Evolutionary conservation across 2,329 filamentous ascomycete species (phyloP), one percentile per base, ranked within the genome.

Genomic region (Ophiostoma tasmaniense): DNA sequence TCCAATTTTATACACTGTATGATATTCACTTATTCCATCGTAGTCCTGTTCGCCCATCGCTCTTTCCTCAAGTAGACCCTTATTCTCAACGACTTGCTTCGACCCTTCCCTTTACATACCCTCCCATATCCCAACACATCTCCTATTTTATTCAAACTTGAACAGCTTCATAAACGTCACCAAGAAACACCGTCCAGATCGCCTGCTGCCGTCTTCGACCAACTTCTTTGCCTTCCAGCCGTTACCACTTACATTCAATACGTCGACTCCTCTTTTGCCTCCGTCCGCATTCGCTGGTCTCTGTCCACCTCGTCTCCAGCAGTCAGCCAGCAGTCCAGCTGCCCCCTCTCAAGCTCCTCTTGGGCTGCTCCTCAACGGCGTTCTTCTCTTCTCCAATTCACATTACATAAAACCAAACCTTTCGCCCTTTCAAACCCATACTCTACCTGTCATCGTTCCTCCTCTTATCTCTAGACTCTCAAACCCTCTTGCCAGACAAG

Each of bases 361-460:
- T 76, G 74, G 64, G 61, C 75, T 52, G 72, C 74, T 61, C 59
- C 35, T 74, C 74, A 73, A 8, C 55, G 25, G 14, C 30, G 30
- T 35, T 76, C 74, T 59, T 61, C 75, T 55, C 73, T 69, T 72
- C 69, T 72, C 73, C 71, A 74, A 76, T 80, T 81, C 78, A 75
- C 79, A 81, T 82, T 82, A 82, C 80, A 81, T 82, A 82, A 81
- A 81, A 80, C 78, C 78, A 78, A 76, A 77, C 75, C 76, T 75
- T 78, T 78, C 77, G 75, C 74, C 73, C 76, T 78, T 37, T 78
- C 75, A 77, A 79, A 78, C 79, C 78, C 78, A 78, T 76, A 77
- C 76, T 70, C 76, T 77, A 76, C 77, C 77, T 79, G 76, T 79
- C 76, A 78, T 73, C 74, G 75, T 74, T 74, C 72, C 75, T 75